Conservation (phyloP, 2,329 filamentous ascomycete species). For the Orbilia quercus region DNA sequence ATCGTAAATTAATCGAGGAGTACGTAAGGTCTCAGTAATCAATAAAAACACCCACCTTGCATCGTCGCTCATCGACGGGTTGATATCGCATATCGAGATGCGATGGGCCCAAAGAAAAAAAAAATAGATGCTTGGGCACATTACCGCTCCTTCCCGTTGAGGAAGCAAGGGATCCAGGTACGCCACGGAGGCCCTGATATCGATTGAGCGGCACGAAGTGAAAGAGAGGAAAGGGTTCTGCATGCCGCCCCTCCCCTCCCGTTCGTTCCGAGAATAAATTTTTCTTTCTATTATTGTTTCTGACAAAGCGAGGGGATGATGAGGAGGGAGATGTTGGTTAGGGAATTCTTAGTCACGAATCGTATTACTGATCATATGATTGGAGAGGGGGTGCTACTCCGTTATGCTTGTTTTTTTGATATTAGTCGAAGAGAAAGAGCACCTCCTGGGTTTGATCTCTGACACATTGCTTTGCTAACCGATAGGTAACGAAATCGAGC, state of each 20-base stretch:
- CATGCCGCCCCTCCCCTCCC: not conserved
- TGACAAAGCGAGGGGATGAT: no score
- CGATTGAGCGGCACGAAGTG: conserved; percentile 36
- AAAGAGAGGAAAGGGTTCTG: not conserved
- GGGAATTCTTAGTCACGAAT: conserved; percentile 2
- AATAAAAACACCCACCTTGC: no score
- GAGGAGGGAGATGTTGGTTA: conserved; percentile 25
- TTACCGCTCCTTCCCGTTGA: conserved; percentile 12
- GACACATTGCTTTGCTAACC: conserved; percentile 28
- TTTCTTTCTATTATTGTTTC: no score
- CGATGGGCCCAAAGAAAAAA: not conserved
- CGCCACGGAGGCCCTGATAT: conserved; percentile 12
- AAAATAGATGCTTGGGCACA: not conserved
- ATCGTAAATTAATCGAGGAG: no score
- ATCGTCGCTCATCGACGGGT: no score
- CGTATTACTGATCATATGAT: conserved; percentile 53
- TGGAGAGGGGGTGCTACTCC: conserved; percentile 11
- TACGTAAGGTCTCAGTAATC: no score
- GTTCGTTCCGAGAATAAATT: no score
- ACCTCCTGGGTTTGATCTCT: conserved; percentile 19
- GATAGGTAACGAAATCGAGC: conserved; percentile 22
- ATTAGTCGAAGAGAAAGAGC: not conserved
- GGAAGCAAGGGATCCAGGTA: conserved; percentile 15
- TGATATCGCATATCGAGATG: no score
- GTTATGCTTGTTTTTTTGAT: not conserved